Base-by-base conservation (phyloP, 2,329 filamentous ascomycete genomes). In the Exophiala dermatitidis region DNA sequence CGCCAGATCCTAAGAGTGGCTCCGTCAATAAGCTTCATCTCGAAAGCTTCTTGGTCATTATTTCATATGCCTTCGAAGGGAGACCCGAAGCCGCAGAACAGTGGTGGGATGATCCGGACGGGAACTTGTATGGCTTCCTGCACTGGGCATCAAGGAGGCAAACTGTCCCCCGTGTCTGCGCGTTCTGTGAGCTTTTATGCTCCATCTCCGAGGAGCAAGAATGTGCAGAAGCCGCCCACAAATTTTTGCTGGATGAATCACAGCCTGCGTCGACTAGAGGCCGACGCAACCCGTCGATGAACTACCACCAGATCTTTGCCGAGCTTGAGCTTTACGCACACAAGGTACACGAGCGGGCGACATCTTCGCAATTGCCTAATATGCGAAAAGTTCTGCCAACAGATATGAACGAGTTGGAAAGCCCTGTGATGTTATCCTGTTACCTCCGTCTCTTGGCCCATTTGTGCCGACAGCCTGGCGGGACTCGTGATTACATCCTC, bases 81-180 rank as follows among this genome's bases (percentile, higher is more conserved):
- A 85, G 90, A 34, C 81, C 86, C 10, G 88, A 95, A 48, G 86
- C 89, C 29, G 88, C 90, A 6, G 82, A 88, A 64, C 86, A 84
- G 43, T 97, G 97, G 62, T 98, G 93, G 93, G 80, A 81, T 32
- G 90, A 96, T 65, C 83, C 86, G 1, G 93, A 98, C 64, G 90
- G 90, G 65, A 95, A 96, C 62, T 75, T 98, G 32, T 88, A 90
- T 58, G 93, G 93, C 0, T 98, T 98, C 67, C 78, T 98, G 67
- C 88, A 95, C 60, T 98, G 93, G 93, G 88, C 90, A n/a, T 95
- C 93, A 2, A 85, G 89, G 62, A 80, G 93, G 63, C 90, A 95
- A 56, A 95, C 94, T 0, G 96, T 94, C 0, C 93, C 93, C n/a
- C 79, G 95, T 28, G 90, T 95, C 54, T 93, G 89, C 57, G 90